Percentiles rank a stretch among this genome's conserved stretches.
Conservation (phyloP, 2,329 filamentous ascomycete genomes). For the Penicillium sp. region DNA sequence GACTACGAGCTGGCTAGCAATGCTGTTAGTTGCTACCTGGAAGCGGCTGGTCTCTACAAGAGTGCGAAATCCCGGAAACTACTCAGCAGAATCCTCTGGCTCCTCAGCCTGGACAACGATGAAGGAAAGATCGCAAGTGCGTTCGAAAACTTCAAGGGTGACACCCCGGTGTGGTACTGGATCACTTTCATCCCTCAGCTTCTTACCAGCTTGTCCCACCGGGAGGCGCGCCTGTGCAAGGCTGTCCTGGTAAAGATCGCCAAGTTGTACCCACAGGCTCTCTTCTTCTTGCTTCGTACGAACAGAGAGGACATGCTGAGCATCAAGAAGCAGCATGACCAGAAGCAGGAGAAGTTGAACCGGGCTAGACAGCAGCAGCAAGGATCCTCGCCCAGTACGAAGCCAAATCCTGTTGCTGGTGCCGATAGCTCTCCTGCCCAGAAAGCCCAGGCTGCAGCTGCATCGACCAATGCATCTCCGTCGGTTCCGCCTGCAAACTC, state of each 20-base stretch:
- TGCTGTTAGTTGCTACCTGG: slow-evolving; percentile 91
- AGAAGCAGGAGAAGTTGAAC: slow-evolving; percentile 58
- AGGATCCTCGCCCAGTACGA: slow-evolving; percentile 37
- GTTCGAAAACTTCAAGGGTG: slow-evolving; percentile 95
- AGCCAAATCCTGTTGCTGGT: slow-evolving; percentile 43
- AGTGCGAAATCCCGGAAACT: slow-evolving; percentile 94
- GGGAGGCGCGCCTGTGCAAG: slow-evolving; percentile 84
- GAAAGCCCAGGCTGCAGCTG: slow-evolving; percentile 49
- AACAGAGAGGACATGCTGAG: slow-evolving; percentile 89
- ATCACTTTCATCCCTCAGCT: slow-evolving; percentile 98
- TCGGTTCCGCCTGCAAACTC: slow-evolving; percentile 24
- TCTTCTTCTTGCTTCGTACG: slow-evolving; percentile 94
- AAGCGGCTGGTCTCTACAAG: slow-evolving; percentile 95
- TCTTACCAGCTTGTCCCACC: slow-evolving; percentile 84
- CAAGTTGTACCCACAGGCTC: slow-evolving; percentile 89
- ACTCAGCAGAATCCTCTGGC: slow-evolving; percentile 89
- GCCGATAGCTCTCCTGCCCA: slow-evolving; percentile 46
- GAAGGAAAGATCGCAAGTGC: slow-evolving; percentile 79
- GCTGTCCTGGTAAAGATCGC: slow-evolving; percentile 88
- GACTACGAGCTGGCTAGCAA: slow-evolving; percentile 84
- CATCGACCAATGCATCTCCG: slow-evolving; percentile 28
- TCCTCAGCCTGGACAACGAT: slow-evolving; percentile 87
- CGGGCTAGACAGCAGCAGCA: slow-evolving; percentile 63
- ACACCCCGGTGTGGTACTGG: slow-evolving; percentile 99
- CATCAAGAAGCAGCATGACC: slow-evolving; percentile 83